Percentiles rank a stretch among this genome's conserved stretches.
phyloP scores from a whole-genome alignment of 768 basidiomycete species.

The Phylloporus rhodoxanthus region DNA sequence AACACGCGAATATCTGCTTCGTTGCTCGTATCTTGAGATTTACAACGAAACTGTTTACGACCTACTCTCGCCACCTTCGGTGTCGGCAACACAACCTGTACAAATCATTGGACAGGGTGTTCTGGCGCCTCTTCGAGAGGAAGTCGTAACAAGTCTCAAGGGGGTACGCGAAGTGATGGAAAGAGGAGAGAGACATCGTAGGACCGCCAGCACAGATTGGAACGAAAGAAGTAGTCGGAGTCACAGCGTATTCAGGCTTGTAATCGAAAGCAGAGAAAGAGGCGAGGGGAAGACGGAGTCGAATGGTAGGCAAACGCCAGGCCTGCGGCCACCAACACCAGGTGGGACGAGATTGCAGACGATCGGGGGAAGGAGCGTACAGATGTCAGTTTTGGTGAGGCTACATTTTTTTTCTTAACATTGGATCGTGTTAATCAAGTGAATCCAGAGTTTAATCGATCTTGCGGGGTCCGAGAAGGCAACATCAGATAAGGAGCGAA shows the following conservation, averaged over 20 bases:
- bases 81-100: conserved; percentile 51
- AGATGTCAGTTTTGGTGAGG: conserved; percentile 65
- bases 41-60: conserved; percentile 92
- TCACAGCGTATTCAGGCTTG: conserved; percentile 90
- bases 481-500: conserved; percentile 90
- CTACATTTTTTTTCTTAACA: neutral
- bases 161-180: conserved; percentile 80
- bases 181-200: conserved; percentile 79
- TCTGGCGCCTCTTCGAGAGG: conserved; percentile 77
- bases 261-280: conserved; percentile 80
- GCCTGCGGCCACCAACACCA: conserved; percentile 42
- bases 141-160: conserved; percentile 88
- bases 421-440: neutral
- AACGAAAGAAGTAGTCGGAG: conserved; percentile 92
- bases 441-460: conserved; percentile 78
- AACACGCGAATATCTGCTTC: conserved; percentile 83
- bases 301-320: conserved; percentile 51
- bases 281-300: conserved; percentile 41
- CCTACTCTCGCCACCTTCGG: conserved; percentile 67
- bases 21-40: conserved; percentile 95
- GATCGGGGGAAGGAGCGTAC: conserved; percentile 73
- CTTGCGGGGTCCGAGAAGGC: conserved; percentile 96
- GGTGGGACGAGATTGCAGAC: conserved; percentile 67
- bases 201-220: conserved; percentile 98
- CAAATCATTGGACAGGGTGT: conserved; percentile 68